Evolutionary conservation across 2,329 filamentous ascomycete species (phyloP).

Genomic region (Sporothrix euskadiensis): DNA sequence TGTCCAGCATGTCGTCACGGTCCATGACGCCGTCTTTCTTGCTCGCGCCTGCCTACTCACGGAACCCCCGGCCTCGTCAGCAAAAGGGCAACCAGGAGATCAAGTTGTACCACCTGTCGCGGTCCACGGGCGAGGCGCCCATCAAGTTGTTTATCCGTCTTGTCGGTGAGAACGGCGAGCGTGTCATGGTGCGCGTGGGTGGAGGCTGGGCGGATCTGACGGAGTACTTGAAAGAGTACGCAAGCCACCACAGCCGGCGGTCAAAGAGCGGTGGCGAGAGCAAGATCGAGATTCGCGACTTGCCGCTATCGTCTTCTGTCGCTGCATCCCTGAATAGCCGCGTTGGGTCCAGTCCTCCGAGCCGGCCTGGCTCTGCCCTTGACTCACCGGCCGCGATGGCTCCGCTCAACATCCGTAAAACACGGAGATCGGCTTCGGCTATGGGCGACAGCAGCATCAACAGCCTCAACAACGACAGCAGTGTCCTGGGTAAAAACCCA

Average conservation of each 20-base stretch:
- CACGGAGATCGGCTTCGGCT: slow-evolving; percentile 41
- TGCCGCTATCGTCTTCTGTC: slow-evolving; percentile 39
- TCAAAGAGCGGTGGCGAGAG: slow-evolving; percentile 50
- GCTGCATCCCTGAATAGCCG: slow-evolving; percentile 32
- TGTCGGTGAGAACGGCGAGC: slow-evolving; percentile 84
- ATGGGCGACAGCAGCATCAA: not conserved
- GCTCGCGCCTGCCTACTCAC: slow-evolving; percentile 61
- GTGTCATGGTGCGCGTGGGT: slow-evolving; percentile 96
- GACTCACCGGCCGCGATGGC: slow-evolving; percentile 46
- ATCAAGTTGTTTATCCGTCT: slow-evolving; percentile 94
- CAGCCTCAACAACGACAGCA: slow-evolving; percentile 14
- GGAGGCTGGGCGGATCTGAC: slow-evolving; percentile 98
- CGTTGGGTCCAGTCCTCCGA: slow-evolving; percentile 40
- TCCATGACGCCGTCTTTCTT: slow-evolving; percentile 68
- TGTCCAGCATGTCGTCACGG: slow-evolving; percentile 55
- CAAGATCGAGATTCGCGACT: slow-evolving; percentile 61
- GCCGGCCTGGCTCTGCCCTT: slow-evolving; percentile 41
- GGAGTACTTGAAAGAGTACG: slow-evolving; percentile 92
- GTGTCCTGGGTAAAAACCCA: slow-evolving; percentile 33
- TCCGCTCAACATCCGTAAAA: slow-evolving; percentile 57
- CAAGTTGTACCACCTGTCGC: slow-evolving; percentile 87
- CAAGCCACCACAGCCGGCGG: slow-evolving; percentile 82
- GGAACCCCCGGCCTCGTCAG: slow-evolving; percentile 51
- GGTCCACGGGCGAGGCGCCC: slow-evolving; percentile 78
- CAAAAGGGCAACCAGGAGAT: slow-evolving; percentile 66